Evolutionary conservation across 2,329 filamentous ascomycete genomes (phyloP), one percentile per base, ranked within the genome.

Genomic region (Fusarium palustre): DNA sequence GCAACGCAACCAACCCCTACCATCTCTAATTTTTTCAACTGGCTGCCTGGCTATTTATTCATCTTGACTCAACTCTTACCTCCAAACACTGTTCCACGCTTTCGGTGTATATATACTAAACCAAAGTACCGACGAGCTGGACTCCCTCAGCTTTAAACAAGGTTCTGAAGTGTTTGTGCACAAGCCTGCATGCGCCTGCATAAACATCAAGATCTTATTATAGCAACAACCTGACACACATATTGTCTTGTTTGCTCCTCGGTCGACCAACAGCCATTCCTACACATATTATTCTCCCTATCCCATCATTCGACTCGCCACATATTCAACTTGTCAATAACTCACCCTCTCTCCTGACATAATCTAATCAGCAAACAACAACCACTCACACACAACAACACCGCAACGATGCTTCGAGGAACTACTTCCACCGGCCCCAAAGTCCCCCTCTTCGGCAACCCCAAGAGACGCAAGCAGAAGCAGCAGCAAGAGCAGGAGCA

Each of bases 391-490:
- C 28, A 31, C 45, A 64, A 36, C 33, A 61, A 55, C 28, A 59
- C 59, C 55, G 41, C 49, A 62, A 68, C 45, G 57, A 70, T 68
- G 59, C 63, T 71, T 55, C 69, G 59, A 74, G 62, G 53, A 73
- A 62, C 71, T 42, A 56, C 67, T 39, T 52, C 55, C 42, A 60
- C 70, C 62, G 61, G 47, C 24, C 58, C 65, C 52, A 70, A 70
- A 28, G 68, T 68, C n/a, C 59, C 72, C 39, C 71, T 74, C 58
- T 75, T 74, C 41, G 69, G 71, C 16, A 65, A 73, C 34, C 69
- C 66, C 52, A 75, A 72, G 71, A 71, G 73, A 62, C 68, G 71
- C 43, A 74, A 72, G 65, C 73, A 75, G 60, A 71, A 45, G 36
- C 62, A 73, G 57, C 65, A 70, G 42, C 58, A 72, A 55, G 69